Evolutionary conservation across 2,329 filamentous ascomycete genomes (phyloP).

Genomic region (Exophiala lecanii-corni): DNA sequence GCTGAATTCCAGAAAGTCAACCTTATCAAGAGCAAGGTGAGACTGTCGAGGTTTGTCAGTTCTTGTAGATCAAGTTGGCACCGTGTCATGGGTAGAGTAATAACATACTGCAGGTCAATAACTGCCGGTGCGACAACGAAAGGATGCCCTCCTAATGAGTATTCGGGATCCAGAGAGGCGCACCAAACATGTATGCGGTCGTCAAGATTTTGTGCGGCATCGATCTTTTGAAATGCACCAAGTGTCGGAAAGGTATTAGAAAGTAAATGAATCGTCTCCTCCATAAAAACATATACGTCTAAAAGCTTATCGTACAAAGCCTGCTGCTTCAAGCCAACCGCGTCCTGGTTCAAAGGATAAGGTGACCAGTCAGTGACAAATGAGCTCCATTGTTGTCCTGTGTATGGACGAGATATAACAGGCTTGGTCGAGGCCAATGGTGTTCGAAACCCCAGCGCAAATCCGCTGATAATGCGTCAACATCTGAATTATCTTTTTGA

Average conservation of each 20-base stretch:
- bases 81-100: no score
- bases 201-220: constrained; percentile 7
- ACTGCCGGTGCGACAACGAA: constrained; percentile 6
- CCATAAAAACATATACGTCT: constrained; percentile 7
- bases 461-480: constrained; percentile 4
- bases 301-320: constrained; percentile 9
- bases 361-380: constrained; percentile 10
- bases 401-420: constrained; percentile 7
- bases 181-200: constrained; percentile 9
- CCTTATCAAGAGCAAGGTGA: constrained; percentile 9
- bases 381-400: constrained; percentile 1
- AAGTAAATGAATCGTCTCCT: constrained; percentile 6
- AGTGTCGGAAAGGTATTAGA: constrained; percentile 9
- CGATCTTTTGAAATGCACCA: constrained; percentile 1
- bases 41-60: background rate
- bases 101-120: constrained; percentile 9
- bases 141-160: constrained; percentile 2
- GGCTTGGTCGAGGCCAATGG: constrained; percentile 5
- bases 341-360: constrained; percentile 9
- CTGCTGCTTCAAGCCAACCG: constrained; percentile 8
- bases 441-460: constrained; percentile 5
- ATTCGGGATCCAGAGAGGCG: constrained; percentile 1
- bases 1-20: constrained; percentile 12
- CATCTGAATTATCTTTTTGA: background rate
- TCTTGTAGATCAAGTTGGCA: no score